Evolutionary conservation across 192 early-diverging fungal species (phyloP), one percentile per base, ranked within the genome.

Genomic region (Coemansia sp.): DNA sequence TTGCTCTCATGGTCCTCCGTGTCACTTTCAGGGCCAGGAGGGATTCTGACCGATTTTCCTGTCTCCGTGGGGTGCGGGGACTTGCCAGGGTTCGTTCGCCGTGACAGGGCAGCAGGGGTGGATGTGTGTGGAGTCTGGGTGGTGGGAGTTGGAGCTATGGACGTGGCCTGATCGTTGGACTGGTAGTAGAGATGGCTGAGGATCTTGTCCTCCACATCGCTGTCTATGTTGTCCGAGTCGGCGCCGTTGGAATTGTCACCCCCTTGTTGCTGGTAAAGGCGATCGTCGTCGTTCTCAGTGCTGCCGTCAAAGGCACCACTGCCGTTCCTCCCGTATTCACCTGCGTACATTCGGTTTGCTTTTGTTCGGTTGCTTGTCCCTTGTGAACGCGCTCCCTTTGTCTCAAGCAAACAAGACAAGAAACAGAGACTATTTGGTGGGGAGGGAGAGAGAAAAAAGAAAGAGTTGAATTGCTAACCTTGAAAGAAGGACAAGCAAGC

Each of bases 121-220:
- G 52, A 31, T 29, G 20, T 30, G 14, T 30, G 52, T 9, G 52
- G 33, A 20, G 30, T 2, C 48, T 33, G 56, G 33, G 57, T 20
- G 9, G 59, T 36, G 7, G 34, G 45, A 1, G 50, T 23, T 36
- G 47, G 17, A 4, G 15, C 52, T 14, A 30, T 29, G 29, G 50
- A 31, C 10, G 38, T 45, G 17, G 57, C 65, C 20, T 60, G 55
- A 19, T 61, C 62, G 50, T 61, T 63, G 14, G 69, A 59, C 34
- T 72, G 69, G 54, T 79, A 70, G 61, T 79, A 79, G 6, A 79
- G 47, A 38, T 74, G 72, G 53, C 77, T 74, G 23, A 79, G 57
- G 45, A 79, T 70, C 42, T 62, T 68, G 15, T 80, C 77, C 33
- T 80, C 72, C 2, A 61, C 60, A 50, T 80, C 77, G 64, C 77